These are phyloP conservation scores for Lachnellula suecica DNA, from an alignment of 2,329 filamentous ascomycete genomes.

Conservation along the genomic window DNA sequence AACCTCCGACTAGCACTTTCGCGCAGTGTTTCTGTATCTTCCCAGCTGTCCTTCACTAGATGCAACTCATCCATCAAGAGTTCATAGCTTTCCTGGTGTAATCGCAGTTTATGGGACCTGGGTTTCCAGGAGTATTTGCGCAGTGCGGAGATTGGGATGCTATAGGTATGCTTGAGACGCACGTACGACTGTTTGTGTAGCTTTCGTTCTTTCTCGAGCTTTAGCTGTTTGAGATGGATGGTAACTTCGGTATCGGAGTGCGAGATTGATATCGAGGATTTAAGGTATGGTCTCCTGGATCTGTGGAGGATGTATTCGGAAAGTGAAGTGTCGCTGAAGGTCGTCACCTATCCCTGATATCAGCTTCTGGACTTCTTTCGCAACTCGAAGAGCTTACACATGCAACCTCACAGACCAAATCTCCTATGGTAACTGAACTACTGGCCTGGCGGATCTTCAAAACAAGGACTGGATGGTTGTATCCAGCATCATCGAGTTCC, in stretches of 20 bases:
- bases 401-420: conserved; percentile 20
- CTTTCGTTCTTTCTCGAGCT: conserved; percentile 10
- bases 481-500: conserved; percentile 14
- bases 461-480: conserved; percentile 15
- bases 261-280: conserved; percentile 14
- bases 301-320: conserved; percentile 5
- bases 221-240: conserved; percentile 6
- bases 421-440: conserved; percentile 10
- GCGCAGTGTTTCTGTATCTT: neutral
- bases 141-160: conserved; percentile 3
- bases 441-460: neutral
- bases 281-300: neutral
- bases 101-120: conserved; percentile 9
- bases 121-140: conserved; percentile 1
- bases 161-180: conserved; percentile 15
- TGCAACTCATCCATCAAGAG: conserved; percentile 8
- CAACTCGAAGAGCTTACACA: conserved; percentile 6
- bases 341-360: conserved; percentile 11
- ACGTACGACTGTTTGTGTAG: conserved; percentile 22
- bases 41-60: neutral
- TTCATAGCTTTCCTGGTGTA: conserved; percentile 10
- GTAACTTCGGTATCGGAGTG: conserved; percentile 3
- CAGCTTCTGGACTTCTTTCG: neutral
- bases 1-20: neutral
- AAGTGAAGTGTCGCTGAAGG: conserved; percentile 12